Base-by-base conservation (phyloP, 2,329 filamentous ascomycete species). In the Incumbomyces lentus region DNA sequence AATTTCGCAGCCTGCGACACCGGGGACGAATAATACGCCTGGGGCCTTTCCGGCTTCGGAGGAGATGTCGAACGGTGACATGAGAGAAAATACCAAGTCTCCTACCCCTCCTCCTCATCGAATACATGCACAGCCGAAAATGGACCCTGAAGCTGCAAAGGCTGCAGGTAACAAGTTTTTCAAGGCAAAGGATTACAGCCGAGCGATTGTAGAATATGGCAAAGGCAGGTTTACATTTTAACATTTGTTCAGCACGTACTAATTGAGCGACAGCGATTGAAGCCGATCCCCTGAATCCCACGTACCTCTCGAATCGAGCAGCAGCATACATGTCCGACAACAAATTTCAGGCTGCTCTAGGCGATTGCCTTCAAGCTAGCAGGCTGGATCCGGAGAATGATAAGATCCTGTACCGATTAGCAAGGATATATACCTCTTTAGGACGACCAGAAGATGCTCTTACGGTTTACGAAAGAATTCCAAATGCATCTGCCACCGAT, bases 131-230 rank as follows among this genome's bases (percentile, higher is more conserved):
- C 64, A 65, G 52, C 63, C 61, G 10, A 65, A 48, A 60, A 84
- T 90, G 45, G 86, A 95, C 62, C 87, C 90, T 19, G 92, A 98
- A 68, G 75, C 80, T 11, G 95, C 83, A 76, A 98, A 98, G 73
- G 79, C 85, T 58, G 79, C 86, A 2, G 92, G 92, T 49, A 98
- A 98, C 71, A 92, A 92, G 61, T 90, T 86, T 62, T 98, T 95
- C 77, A 96, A 95, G 72, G 86, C 89, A 53, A 86, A 84, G 63
- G 86, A 95, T 60, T 98, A 90, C 65, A 70, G 74, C 50, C 83
- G 84, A 62, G 90, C 92, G 18, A 89, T 96, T 63, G 78, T 85
- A 56, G 87, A 95, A 66, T 98, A 96, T 66, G 86, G 85, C 57
- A 95, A 94, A 78, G 90, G 90, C 95, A 73, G 30, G 40, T 36